Evolutionary conservation across 176 grass and related monocot genomes (phyloP).

Genomic region (Pontederia paniculata): DNA sequence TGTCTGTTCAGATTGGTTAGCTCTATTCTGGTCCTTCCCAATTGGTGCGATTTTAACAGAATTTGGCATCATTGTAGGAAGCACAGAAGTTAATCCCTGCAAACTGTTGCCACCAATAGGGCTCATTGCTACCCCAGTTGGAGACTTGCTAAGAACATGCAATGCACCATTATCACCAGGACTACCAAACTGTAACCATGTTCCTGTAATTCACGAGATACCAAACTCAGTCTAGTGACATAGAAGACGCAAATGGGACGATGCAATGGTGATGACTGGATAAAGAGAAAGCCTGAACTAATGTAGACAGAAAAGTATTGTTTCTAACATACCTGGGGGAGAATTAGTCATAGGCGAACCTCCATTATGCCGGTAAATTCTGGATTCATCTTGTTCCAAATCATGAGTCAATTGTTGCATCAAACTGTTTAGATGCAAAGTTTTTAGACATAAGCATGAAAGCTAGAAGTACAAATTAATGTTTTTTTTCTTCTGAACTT

Average conservation of each 20-base stretch:
- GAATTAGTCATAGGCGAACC: slow-evolving; percentile 35
- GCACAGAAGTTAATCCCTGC: slow-evolving; percentile 28
- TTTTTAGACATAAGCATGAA: background rate
- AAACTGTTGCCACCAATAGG: slow-evolving; percentile 26
- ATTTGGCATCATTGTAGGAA: slow-evolving; percentile 21
- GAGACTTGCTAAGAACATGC: slow-evolving; percentile 20
- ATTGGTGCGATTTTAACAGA: slow-evolving; percentile 22
- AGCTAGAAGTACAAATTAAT: background rate
- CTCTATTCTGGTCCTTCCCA: slow-evolving; percentile 29
- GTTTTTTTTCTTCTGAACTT: background rate
- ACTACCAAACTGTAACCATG: slow-evolving; percentile 34
- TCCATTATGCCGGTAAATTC: slow-evolving; percentile 23
- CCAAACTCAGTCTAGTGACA: background rate
- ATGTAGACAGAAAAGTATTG: background rate
- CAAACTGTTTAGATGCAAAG: slow-evolving; percentile 22
- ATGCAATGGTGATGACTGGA: background rate
- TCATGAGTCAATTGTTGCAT: slow-evolving; percentile 37
- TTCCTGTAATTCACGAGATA: slow-evolving; percentile 24
- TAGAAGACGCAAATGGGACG: slow-evolving; percentile 8
- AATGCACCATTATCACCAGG: slow-evolving; percentile 29
- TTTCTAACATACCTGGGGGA: slow-evolving; percentile 27
- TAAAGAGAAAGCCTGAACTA: background rate
- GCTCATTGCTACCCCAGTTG: slow-evolving; percentile 21
- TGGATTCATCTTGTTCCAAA: slow-evolving; percentile 39
- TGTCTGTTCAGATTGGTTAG: slow-evolving; percentile 6